These are phyloP conservation scores for Thermoascus crustaceus DNA, from an alignment of 2,329 filamentous ascomycete species.

Conservation along the genomic window DNA sequence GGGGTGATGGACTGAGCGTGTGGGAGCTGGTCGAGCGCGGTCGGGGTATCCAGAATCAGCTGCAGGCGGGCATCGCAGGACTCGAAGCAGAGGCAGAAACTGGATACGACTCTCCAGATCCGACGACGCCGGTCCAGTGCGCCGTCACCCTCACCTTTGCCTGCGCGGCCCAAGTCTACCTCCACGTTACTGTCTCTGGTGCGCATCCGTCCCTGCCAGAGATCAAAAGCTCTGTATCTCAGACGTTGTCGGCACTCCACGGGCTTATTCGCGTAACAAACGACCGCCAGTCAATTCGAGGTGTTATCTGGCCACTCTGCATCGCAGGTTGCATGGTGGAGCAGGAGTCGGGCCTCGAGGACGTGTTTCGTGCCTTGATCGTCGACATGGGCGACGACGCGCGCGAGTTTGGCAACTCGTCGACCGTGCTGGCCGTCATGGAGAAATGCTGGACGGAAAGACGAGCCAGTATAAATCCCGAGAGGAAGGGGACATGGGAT, in stretches of 20 bases:
- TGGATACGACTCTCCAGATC: background rate
- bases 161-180: constrained; percentile 5
- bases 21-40: background rate
- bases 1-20: background rate
- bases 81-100: background rate
- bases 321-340: constrained; percentile 11
- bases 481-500: background rate
- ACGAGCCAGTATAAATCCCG: background rate
- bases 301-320: constrained; percentile 11
- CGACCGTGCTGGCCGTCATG: constrained; percentile 4
- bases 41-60: background rate
- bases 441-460: constrained; percentile 7
- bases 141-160: constrained; percentile 5
- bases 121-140: background rate
- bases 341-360: constrained; percentile 1
- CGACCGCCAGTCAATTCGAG: constrained; percentile 6
- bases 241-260: background rate
- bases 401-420: constrained; percentile 9
- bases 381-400: constrained; percentile 12
- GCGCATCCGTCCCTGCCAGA: constrained; percentile 1
- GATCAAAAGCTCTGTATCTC: constrained; percentile 1
- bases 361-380: constrained; percentile 6
- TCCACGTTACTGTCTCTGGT: constrained; percentile 6
- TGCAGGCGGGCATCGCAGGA: background rate
- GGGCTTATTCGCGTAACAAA: background rate